Evolutionary conservation across 345 rosid species (phyloP).

Genomic region (Ceriops tagal): DNA sequence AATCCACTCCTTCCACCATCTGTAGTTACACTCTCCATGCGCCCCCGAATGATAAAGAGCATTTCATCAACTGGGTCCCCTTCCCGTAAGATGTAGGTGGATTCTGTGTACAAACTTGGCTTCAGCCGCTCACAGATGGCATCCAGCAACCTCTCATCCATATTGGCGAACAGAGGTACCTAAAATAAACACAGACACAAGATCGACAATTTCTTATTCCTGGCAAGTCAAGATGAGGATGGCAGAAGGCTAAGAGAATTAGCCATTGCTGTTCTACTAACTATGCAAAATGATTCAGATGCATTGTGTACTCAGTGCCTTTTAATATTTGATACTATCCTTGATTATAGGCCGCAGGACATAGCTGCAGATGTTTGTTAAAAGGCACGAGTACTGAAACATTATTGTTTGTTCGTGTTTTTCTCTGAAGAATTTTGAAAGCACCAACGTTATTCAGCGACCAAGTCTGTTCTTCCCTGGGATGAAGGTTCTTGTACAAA

Average conservation of each 20-base stretch:
- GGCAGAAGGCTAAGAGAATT: no score
- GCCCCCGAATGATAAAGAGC: slow-evolving; percentile 79
- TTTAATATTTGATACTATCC: no score
- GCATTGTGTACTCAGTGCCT: no score
- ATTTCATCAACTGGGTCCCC: slow-evolving; percentile 87
- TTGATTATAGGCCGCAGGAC: no score
- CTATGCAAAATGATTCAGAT: no score
- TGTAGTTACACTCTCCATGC: slow-evolving; percentile 80
- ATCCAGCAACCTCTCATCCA: slow-evolving; percentile 81
- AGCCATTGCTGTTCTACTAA: no score
- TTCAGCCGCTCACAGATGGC: slow-evolving; percentile 89
- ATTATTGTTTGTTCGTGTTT: no score
- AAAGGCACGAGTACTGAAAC: no score
- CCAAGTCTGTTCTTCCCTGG: no score
- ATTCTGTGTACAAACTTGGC: slow-evolving; percentile 71
- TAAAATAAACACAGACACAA: slow-evolving; percentile 8
- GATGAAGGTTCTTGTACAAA: no score
- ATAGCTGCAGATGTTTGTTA: no score
- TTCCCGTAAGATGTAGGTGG: slow-evolving; percentile 70
- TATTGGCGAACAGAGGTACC: slow-evolving; percentile 84
- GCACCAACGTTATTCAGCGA: background rate
- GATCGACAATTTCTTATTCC: background rate
- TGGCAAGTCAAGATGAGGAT: no score
- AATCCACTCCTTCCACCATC: slow-evolving; percentile 92
- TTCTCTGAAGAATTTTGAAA: background rate